Percentiles rank a stretch among this genome's conserved stretches.
Conservation (phyloP, 1,284 basidiomycete species). For the Moesziomyces sp. region DNA sequence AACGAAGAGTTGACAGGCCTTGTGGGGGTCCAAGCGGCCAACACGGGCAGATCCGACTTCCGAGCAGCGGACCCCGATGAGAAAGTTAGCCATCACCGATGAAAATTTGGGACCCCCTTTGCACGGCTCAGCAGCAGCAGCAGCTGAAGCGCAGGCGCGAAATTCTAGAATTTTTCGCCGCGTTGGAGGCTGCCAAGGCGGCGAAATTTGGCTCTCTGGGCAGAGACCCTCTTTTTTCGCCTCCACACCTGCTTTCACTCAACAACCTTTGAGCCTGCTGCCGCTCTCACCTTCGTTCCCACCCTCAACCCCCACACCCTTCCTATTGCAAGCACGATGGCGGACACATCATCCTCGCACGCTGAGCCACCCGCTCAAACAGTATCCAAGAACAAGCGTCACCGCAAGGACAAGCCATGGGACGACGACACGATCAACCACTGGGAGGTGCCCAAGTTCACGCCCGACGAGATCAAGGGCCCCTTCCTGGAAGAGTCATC, state of each 20-base stretch:
- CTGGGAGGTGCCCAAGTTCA: conserved; percentile 91
- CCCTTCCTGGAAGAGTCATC: conserved; percentile 94
- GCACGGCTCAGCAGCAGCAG: background rate
- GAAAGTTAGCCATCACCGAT: conserved; percentile 11
- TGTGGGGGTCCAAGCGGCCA: conserved; percentile 18
- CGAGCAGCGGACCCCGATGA: background rate
- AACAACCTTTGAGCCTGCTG: background rate
- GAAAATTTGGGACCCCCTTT: conserved; percentile 22
- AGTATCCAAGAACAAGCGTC: conserved; percentile 62
- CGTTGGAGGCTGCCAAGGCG: background rate
- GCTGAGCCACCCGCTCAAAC: conserved; percentile 4
- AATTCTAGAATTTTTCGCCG: conserved; percentile 39
- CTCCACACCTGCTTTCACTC: background rate
- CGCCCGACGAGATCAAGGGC: conserved; percentile 74
- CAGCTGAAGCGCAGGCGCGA: background rate
- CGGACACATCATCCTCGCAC: conserved; percentile 14
- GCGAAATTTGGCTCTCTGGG: no score
- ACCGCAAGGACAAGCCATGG: conserved; percentile 73
- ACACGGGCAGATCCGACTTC: background rate
- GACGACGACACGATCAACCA: conserved; percentile 99
- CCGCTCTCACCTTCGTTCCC: background rate
- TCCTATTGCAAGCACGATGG: conserved; percentile 1
- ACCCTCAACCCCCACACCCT: background rate
- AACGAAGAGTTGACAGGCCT: no score
- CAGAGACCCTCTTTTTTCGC: conserved; percentile 4